Base-by-base conservation (phyloP, 1,284 basidiomycete species). In the Rhodotorula sp. region DNA sequence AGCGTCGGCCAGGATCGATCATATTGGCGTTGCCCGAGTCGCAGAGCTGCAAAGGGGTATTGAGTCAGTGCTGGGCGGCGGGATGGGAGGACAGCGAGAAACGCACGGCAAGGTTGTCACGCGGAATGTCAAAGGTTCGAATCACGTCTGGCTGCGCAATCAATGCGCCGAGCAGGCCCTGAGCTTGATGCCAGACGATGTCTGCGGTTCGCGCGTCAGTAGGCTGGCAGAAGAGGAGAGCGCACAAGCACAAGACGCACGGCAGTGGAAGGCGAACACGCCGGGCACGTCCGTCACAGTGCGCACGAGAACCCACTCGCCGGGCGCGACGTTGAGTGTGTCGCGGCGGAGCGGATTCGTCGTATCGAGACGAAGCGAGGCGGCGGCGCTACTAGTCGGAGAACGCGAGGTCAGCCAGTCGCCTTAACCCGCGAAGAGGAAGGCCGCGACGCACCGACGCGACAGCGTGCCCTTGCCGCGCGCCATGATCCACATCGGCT, bases 261-360 rank as follows among this genome's bases (percentile, higher is more conserved):
- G 63, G 10, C 54, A 56, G 34, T 70, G 68, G 49, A 71, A 62
- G 2, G 63, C 61, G 3, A 55, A 45, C 7, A 68, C 66, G 13
- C 70, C 70, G 2, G 63, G 46, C 3, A 65, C 57, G 23, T 68
- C 63, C 4, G 61, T 42, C 16, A 65, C 80, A 52, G 78, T 64
- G 17, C 81, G 74, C 0, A 81, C 49, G 48, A 82, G 74, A 7
- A 77, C 77, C 66, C 75, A 79, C 1, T 56, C 62, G 57, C 56
- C 70, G 62, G 76, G 75, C 7, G 75, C 66, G 13, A 83, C 77
- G n/a, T 78, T 71, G 41, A 82, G 62, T n/a, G 79, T 80, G 66
- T 84, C 83, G 48, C 82, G 76, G 25, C 82, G 78, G 21, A 82
- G 67, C 12, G 82, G 82, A 66, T 82, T 83, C 16, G 52, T 68